Evolutionary conservation across 306 rosid genomes (phyloP).

Genomic region (Ochetophila trinervis): DNA sequence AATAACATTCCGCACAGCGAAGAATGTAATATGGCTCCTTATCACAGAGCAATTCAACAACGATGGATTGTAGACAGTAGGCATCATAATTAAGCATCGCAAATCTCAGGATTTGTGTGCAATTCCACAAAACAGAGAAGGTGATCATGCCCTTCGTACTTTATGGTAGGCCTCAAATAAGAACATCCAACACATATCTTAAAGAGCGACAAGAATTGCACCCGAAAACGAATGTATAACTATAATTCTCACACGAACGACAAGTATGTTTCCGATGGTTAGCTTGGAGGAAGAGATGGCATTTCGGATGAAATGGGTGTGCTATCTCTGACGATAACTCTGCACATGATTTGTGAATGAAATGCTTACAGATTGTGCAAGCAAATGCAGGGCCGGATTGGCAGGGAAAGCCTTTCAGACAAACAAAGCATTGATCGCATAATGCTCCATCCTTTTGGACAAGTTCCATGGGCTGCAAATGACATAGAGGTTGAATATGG

Average conservation of each 20-base stretch:
- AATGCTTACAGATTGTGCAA: background rate
- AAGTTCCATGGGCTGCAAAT: background rate
- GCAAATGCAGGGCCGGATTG: background rate
- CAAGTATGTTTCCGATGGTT: background rate
- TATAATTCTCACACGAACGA: background rate
- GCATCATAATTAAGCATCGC: background rate
- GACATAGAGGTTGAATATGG: background rate
- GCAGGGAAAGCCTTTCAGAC: background rate
- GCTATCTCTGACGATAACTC: background rate
- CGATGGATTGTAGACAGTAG: background rate
- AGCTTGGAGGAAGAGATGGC: background rate
- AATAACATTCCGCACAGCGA: conserved; percentile 3
- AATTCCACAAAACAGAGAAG: background rate
- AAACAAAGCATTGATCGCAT: background rate
- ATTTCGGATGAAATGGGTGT: background rate
- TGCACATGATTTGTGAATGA: conserved; percentile 14
- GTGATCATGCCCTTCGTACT: conserved; percentile 1
- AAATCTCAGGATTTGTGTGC: background rate
- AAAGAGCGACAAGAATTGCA: background rate
- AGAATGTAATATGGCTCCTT: background rate
- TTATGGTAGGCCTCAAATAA: background rate
- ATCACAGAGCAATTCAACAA: background rate
- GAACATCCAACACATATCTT: too few species aligned
- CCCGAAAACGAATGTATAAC: background rate
- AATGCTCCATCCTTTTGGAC: background rate